phyloP scores from a whole-genome alignment of 257 asterid species.

The Anisodus tanguticus region DNA sequence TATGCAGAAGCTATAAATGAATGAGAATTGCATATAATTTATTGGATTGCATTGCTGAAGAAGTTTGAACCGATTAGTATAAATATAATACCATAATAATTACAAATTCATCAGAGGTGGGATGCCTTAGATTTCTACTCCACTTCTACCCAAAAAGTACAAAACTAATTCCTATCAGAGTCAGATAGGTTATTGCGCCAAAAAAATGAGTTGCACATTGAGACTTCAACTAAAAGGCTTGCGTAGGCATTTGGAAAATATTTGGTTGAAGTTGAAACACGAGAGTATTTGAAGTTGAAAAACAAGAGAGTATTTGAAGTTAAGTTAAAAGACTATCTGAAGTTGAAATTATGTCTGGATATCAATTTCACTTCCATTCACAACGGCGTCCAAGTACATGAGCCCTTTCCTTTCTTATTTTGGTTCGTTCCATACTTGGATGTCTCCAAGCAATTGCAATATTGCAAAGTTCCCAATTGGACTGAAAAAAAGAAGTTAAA shows the following conservation, averaged over 20 bases:
- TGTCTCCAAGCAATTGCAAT: background rate
- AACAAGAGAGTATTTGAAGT: too few species aligned
- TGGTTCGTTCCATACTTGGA: background rate
- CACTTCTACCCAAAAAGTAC: background rate
- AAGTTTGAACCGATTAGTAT: background rate
- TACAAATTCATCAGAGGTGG: background rate
- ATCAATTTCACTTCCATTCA: background rate
- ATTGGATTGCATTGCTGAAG: background rate
- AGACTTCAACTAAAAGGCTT: background rate
- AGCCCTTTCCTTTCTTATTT: background rate
- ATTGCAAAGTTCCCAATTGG: background rate
- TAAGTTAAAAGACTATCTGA: background rate
- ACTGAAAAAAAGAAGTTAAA: background rate
- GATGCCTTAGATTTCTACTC: background rate
- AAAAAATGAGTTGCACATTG: background rate
- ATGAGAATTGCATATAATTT: background rate
- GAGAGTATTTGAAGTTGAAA: background rate
- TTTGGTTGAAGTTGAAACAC: background rate
- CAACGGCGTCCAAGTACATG: background rate
- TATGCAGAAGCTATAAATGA: background rate
- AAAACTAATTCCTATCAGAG: background rate
- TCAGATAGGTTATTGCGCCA: background rate
- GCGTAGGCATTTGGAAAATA: background rate
- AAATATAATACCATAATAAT: background rate
- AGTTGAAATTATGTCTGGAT: background rate